Evolutionary conservation across 495 filamentous ascomycete species (phyloP).

Genomic region (Jackrogersella minutella): DNA sequence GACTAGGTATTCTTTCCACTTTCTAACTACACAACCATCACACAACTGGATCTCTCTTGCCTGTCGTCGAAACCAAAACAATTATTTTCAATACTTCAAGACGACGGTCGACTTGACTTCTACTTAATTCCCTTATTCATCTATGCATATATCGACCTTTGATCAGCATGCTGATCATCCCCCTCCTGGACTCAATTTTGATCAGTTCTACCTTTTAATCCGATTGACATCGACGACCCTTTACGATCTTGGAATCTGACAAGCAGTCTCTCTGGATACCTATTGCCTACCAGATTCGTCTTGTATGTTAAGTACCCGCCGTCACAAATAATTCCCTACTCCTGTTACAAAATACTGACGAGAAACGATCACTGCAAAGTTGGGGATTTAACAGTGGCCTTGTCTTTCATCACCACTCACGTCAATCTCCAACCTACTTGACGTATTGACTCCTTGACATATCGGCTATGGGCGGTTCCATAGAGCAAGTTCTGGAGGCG

Average conservation of each 20-base stretch:
- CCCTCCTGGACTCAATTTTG: constrained; percentile 12
- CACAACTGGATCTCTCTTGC: neutral
- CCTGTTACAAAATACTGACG: too few relatives aligned
- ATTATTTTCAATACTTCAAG: too few relatives aligned
- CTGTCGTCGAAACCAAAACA: neutral
- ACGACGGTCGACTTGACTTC: too few relatives aligned
- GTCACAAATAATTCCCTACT: too few relatives aligned
- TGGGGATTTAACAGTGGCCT: neutral
- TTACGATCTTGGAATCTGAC: too few relatives aligned
- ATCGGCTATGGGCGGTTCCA: constrained; percentile 46
- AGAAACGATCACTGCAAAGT: too few relatives aligned
- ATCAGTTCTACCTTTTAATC: constrained; percentile 17
- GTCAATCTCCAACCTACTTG: constrained; percentile 13
- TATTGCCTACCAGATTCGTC: neutral
- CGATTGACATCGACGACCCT: neutral
- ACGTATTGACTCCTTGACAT: constrained; percentile 35
- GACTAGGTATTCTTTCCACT: too few relatives aligned
- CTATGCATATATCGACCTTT: constrained; percentile 9
- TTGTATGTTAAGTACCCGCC: too few relatives aligned
- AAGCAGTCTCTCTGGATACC: constrained; percentile 2
- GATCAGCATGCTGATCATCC: constrained; percentile 19
- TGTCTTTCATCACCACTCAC: neutral
- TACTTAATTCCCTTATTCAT: neutral
- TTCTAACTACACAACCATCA: neutral
- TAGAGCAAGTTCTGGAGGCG: constrained; percentile 45